These are phyloP conservation scores for Radiomyces spectabilis DNA, from an alignment of 192 early-diverging fungal species.

Conservation along the genomic window DNA sequence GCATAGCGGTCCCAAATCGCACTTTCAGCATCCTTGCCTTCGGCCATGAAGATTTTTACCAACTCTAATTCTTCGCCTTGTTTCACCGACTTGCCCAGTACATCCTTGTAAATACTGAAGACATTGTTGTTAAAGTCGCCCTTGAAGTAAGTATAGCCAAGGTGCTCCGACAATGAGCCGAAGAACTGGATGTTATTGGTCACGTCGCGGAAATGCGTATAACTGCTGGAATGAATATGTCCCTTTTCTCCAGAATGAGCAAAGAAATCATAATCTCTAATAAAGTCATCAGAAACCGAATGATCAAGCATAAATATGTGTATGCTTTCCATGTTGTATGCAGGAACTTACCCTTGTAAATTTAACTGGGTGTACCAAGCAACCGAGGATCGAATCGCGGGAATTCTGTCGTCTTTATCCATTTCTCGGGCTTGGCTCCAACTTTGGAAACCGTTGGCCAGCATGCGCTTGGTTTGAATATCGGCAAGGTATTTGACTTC, in stretches of 20 bases:
- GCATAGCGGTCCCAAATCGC: constrained; percentile 25
- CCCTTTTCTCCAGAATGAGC: constrained; percentile 35
- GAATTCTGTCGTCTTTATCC: constrained; percentile 22
- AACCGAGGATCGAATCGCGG: constrained; percentile 26
- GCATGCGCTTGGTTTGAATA: constrained; percentile 17
- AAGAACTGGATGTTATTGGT: constrained; percentile 19
- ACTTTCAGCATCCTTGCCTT: constrained; percentile 20
- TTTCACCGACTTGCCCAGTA: constrained; percentile 26
- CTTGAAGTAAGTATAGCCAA: constrained; percentile 42
- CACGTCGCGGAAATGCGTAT: constrained; percentile 37
- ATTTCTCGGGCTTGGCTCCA: constrained; percentile 37
- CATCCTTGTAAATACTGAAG: constrained; percentile 35
- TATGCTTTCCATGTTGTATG: constrained; percentile 7
- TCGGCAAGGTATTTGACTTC: constrained; percentile 12
- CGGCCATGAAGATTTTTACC: constrained; percentile 8
- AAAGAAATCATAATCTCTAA: constrained; percentile 34
- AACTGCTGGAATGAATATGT: constrained; percentile 35
- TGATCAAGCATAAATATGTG: constrained; percentile 12
- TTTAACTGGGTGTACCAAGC: constrained; percentile 24
- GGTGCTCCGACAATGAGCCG: constrained; percentile 36
- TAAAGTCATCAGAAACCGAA: too few relatives aligned
- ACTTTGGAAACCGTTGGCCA: constrained; percentile 44
- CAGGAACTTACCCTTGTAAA: constrained; percentile 26
- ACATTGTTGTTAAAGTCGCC: constrained; percentile 26
- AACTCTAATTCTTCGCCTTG: background rate